Conservation (phyloP, 1,284 basidiomycete genomes). For the Cerioporus squamosus region DNA sequence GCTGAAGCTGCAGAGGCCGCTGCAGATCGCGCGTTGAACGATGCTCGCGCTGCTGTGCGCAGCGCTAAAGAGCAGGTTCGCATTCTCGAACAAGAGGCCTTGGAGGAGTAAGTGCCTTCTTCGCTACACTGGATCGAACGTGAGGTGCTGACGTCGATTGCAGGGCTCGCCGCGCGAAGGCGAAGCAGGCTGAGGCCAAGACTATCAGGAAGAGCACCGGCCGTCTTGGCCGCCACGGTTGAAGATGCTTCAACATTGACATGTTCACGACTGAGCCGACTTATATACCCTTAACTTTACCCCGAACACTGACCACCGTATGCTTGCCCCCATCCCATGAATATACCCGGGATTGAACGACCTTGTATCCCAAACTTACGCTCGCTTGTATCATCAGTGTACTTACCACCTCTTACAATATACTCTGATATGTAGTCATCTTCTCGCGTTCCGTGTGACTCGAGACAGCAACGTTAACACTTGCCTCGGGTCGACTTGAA, state of each 20-base stretch:
- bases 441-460: too few species aligned
- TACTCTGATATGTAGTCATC: too few species aligned
- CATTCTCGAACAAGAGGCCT: slow-evolving; percentile 54
- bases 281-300: too few species aligned
- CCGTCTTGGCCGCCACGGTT: slow-evolving; percentile 59
- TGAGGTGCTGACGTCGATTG: slow-evolving; percentile 5
- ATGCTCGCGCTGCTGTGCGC: slow-evolving; percentile 49
- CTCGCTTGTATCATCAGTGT: too few species aligned
- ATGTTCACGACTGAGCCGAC: too few species aligned
- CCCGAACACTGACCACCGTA: too few species aligned
- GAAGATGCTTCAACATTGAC: slow-evolving; percentile 12
- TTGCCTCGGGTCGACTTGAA: too few species aligned
- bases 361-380: too few species aligned
- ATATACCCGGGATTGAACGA: too few species aligned
- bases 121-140: background rate
- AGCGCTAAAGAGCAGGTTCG: slow-evolving; percentile 58
- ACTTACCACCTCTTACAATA: too few species aligned
- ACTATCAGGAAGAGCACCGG: slow-evolving; percentile 57
- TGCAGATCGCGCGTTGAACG: slow-evolving; percentile 55
- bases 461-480: too few species aligned
- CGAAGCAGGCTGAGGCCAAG: slow-evolving; percentile 62
- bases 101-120: slow-evolving; percentile 54
- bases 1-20: slow-evolving; percentile 59
- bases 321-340: too few species aligned
- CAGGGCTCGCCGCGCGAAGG: slow-evolving; percentile 58